phyloP scores from a whole-genome alignment of 192 early-diverging fungal genomes.

The Coemansia sp. region DNA sequence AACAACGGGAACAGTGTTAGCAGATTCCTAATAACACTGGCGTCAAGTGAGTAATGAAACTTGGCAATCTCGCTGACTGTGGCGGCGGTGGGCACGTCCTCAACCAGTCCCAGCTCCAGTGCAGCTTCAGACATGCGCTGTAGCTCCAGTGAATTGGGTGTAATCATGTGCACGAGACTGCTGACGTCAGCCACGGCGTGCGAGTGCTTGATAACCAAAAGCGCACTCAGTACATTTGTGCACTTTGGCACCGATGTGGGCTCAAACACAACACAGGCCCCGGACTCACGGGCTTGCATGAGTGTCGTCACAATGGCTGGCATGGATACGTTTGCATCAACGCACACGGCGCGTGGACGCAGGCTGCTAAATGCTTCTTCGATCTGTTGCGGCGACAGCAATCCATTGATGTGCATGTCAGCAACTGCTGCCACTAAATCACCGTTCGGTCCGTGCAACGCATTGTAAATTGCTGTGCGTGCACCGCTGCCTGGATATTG shows the following conservation, averaged over 20 bases:
- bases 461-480: slow-evolving; percentile 79
- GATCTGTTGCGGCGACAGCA: slow-evolving; percentile 36
- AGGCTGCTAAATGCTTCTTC: slow-evolving; percentile 9
- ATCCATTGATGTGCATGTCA: slow-evolving; percentile 86
- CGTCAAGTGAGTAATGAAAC: slow-evolving; percentile 7
- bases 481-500: slow-evolving; percentile 22
- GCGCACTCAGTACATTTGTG: slow-evolving; percentile 54
- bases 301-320: slow-evolving; percentile 53
- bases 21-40: slow-evolving; percentile 19
- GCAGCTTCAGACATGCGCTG: slow-evolving; percentile 56
- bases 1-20: slow-evolving; percentile 54
- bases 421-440: slow-evolving; percentile 80
- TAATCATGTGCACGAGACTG: slow-evolving; percentile 56
- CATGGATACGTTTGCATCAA: slow-evolving; percentile 74
- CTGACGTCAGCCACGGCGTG: not conserved
- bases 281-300: slow-evolving; percentile 20
- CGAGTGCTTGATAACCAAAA: slow-evolving; percentile 40
- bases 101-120: slow-evolving; percentile 15
- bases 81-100: slow-evolving; percentile 5
- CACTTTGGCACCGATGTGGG: slow-evolving; percentile 90
- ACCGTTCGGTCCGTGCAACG: slow-evolving; percentile 70
- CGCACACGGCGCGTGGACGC: slow-evolving; percentile 53
- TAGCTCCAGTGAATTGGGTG: slow-evolving; percentile 77
- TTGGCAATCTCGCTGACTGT: slow-evolving; percentile 16
- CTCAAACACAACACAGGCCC: slow-evolving; percentile 71